Percentiles rank a stretch among this genome's conserved stretches.
These are phyloP conservation scores for Petunia axillaris DNA, from an alignment of 257 asterid genomes.

Conservation along the genomic window DNA sequence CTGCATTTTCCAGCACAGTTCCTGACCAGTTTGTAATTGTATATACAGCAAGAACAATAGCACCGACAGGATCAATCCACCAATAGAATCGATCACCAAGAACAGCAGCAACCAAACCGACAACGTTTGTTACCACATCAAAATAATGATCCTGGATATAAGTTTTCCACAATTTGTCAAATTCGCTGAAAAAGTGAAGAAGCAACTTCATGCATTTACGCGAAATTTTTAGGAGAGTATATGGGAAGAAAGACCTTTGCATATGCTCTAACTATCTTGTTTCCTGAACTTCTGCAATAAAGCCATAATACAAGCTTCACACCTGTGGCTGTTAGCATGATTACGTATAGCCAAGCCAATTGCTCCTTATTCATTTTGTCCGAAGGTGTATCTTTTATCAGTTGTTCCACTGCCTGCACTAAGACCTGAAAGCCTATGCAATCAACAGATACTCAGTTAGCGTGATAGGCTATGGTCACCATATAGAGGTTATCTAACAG, in stretches of 20 bases:
- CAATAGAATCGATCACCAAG: slow-evolving; percentile 57
- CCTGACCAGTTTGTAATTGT: slow-evolving; percentile 65
- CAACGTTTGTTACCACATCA: slow-evolving; percentile 69
- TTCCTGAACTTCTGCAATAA: slow-evolving; percentile 61
- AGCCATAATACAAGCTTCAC: slow-evolving; percentile 63
- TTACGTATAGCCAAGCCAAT: slow-evolving; percentile 53
- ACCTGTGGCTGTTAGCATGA: slow-evolving; percentile 65
- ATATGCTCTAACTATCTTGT: slow-evolving; percentile 69
- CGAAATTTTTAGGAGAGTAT: not conserved
- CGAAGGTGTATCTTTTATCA: slow-evolving; percentile 39
- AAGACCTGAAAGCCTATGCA: slow-evolving; percentile 60
- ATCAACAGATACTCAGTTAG: not conserved
- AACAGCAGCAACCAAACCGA: slow-evolving; percentile 61
- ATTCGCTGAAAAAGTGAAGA: too few relatives aligned
- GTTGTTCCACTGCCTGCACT: slow-evolving; percentile 50
- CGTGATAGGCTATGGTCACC: not conserved
- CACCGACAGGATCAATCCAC: slow-evolving; percentile 78
- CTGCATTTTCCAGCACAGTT: slow-evolving; percentile 69
- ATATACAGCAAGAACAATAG: slow-evolving; percentile 57
- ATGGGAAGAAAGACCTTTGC: slow-evolving; percentile 46
- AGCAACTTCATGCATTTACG: not conserved
- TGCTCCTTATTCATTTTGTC: slow-evolving; percentile 48
- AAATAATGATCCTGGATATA: slow-evolving; percentile 61
- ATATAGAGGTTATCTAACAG: not conserved
- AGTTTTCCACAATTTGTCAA: not conserved